Evolutionary conservation across 345 rosid genomes (phyloP).

Genomic region (Lumnitzera littorea): DNA sequence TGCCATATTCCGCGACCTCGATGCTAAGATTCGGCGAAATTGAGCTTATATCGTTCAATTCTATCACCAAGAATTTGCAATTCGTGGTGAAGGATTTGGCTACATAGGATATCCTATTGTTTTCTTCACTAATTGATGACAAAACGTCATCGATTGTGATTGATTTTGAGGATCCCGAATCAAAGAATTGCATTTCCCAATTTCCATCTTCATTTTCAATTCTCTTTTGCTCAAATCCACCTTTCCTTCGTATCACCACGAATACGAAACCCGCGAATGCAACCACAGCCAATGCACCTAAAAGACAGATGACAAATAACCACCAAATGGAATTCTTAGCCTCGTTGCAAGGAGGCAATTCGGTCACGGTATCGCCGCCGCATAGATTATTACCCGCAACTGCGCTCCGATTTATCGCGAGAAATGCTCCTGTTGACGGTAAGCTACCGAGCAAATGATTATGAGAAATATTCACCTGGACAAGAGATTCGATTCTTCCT

Average conservation of each 20-base stretch:
- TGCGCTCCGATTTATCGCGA: conserved; percentile 64
- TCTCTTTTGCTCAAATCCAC: conserved; percentile 30
- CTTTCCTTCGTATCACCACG: conserved; percentile 27
- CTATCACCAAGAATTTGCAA: conserved; percentile 35
- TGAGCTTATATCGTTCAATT: conserved; percentile 23
- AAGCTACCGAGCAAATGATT: conserved; percentile 57
- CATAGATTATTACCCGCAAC: conserved; percentile 70
- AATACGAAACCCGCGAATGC: conserved; percentile 21
- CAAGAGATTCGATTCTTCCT: conserved; percentile 42
- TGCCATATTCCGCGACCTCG: conserved; percentile 27
- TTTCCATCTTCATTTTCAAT: conserved; percentile 58
- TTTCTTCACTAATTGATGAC: conserved; percentile 32
- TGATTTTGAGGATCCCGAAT: conserved; percentile 34
- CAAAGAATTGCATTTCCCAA: conserved; percentile 62
- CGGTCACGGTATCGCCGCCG: conserved; percentile 27
- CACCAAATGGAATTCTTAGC: conserved; percentile 35
- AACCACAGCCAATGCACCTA: conserved; percentile 28
- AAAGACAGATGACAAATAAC: conserved; percentile 32
- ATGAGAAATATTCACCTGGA: conserved; percentile 59
- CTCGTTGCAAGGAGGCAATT: conserved; percentile 51
- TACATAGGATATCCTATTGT: conserved; percentile 18
- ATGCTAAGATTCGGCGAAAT: conserved; percentile 29
- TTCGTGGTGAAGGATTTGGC: conserved; percentile 25
- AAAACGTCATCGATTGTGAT: conserved; percentile 33
- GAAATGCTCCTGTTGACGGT: conserved; percentile 68